These are phyloP conservation scores for Moringa oleifera DNA, from an alignment of 345 rosid genomes.

Conservation along the genomic window DNA sequence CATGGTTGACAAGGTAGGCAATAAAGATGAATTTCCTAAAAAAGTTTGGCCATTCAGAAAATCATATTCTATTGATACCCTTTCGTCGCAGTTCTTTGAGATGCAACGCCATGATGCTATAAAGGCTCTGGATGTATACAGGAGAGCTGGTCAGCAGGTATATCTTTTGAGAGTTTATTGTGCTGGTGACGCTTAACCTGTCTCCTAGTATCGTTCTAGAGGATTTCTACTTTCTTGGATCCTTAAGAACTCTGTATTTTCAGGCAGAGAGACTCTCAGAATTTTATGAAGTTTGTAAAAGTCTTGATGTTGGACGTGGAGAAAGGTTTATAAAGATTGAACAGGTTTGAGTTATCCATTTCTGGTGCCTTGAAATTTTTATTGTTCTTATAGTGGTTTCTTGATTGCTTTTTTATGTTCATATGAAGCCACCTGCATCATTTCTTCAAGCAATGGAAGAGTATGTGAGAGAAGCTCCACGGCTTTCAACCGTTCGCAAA, in stretches of 20 bases:
- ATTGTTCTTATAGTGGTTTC: slow-evolving; percentile 1
- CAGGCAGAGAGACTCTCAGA: slow-evolving; percentile 96
- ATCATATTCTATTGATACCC: slow-evolving; percentile 16
- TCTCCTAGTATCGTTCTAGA: slow-evolving; percentile 3
- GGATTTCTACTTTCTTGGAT: not conserved
- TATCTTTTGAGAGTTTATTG: not conserved
- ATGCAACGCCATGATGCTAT: slow-evolving; percentile 87
- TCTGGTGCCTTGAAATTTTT: slow-evolving; percentile 2
- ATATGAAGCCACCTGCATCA: slow-evolving; percentile 78
- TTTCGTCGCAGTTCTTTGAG: slow-evolving; percentile 79
- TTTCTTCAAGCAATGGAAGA: slow-evolving; percentile 99
- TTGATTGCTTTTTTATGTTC: slow-evolving; percentile 10
- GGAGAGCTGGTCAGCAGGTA: slow-evolving; percentile 92
- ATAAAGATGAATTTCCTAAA: slow-evolving; percentile 7
- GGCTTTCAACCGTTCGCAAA: slow-evolving; percentile 46
- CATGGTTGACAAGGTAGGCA: slow-evolving; percentile 87
- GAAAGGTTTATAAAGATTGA: slow-evolving; percentile 81
- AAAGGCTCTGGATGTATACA: slow-evolving; percentile 77
- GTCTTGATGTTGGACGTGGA: slow-evolving; percentile 74
- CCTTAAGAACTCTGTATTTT: slow-evolving; percentile 11
- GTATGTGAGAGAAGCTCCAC: slow-evolving; percentile 83
- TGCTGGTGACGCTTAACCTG: not conserved
- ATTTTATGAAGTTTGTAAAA: slow-evolving; percentile 91
- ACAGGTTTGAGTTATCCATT: slow-evolving; percentile 54
- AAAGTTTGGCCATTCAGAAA: slow-evolving; percentile 13